Percentiles rank a stretch among this genome's conserved stretches.
Evolutionary conservation across 1,284 basidiomycete genomes (phyloP).

Genomic region (Leccinum pachyderme): DNA sequence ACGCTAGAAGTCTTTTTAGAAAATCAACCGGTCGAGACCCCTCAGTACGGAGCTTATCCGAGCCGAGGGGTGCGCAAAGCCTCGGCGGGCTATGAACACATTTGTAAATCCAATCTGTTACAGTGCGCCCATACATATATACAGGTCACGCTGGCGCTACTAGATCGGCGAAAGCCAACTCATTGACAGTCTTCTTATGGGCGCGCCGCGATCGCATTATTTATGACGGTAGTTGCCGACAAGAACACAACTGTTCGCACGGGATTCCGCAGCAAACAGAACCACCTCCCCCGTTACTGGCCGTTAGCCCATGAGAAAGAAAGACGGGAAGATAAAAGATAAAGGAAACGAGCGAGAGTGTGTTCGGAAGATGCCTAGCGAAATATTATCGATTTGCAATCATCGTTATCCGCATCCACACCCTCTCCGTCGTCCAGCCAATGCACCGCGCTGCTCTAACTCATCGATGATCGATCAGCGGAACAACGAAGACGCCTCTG

Average conservation of each 20-base stretch:
- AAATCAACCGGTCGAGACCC: slow-evolving; percentile 11
- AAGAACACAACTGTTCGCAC: not conserved
- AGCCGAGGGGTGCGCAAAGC: slow-evolving; percentile 15
- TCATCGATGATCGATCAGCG: not conserved
- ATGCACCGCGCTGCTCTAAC: not conserved
- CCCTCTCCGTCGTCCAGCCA: not conserved
- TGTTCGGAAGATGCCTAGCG: not conserved
- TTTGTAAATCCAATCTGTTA: not conserved
- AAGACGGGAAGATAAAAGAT: not conserved
- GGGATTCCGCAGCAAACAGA: not conserved
- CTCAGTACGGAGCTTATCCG: slow-evolving; percentile 12
- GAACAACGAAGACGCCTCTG: not conserved
- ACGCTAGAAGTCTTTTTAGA: not conserved
- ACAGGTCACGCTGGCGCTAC: not conserved
- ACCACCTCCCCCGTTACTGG: not conserved
- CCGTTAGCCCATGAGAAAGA: not conserved
- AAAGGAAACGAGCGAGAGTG: not conserved
- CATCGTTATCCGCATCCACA: not conserved
- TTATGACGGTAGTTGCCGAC: not conserved
- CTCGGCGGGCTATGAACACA: not conserved
- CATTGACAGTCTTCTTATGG: not conserved
- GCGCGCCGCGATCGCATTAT: not conserved
- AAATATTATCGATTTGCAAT: not conserved
- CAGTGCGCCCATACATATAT: not conserved
- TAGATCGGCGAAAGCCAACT: not conserved